These are phyloP conservation scores for Arabidopsis lyrata DNA, from an alignment of 441 rosid species.

Conservation along the genomic window DNA sequence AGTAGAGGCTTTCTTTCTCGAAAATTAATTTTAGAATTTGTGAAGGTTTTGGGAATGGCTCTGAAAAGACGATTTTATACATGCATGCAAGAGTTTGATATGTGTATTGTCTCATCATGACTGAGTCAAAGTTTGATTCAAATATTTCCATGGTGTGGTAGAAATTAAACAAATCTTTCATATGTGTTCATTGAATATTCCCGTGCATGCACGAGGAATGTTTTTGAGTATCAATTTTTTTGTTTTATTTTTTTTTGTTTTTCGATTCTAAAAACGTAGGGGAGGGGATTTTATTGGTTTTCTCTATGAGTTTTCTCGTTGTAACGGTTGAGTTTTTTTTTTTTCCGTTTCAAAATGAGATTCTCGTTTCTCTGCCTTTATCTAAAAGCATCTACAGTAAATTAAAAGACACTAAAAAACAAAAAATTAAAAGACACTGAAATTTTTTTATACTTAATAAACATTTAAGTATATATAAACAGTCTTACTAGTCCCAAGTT, in stretches of 20 bases:
- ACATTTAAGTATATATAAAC: background rate
- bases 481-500: background rate
- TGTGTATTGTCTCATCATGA: background rate
- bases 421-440: too few species aligned
- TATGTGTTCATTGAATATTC: conserved; percentile 20
- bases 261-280: background rate
- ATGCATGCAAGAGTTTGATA: conserved; percentile 38
- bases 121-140: background rate
- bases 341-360: background rate
- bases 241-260: background rate
- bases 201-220: conserved; percentile 28
- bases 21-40: background rate
- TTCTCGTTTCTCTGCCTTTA: background rate
- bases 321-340: conserved; percentile 20
- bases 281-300: background rate
- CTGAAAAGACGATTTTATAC: conserved; percentile 15
- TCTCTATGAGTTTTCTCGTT: background rate
- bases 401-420: background rate
- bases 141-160: background rate
- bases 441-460: background rate
- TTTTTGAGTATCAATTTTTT: conserved; percentile 2
- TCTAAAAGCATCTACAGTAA: background rate
- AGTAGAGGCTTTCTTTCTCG: background rate
- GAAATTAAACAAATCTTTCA: background rate
- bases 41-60: background rate